These are phyloP conservation scores for Venturia aucupariae DNA, from an alignment of 2,329 filamentous ascomycete species.

Conservation along the genomic window DNA sequence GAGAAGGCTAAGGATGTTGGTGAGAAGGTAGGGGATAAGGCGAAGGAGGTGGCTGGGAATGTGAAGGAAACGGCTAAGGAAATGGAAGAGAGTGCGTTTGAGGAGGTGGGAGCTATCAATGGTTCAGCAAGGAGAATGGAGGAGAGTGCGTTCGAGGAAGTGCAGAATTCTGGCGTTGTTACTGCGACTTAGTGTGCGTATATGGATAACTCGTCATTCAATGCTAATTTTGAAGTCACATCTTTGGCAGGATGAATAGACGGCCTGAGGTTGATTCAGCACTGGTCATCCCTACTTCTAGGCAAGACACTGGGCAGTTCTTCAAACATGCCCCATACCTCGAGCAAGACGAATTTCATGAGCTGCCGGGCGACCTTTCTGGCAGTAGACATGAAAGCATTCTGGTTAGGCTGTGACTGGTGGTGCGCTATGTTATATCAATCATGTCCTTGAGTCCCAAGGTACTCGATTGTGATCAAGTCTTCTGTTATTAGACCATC, in stretches of 20 bases:
- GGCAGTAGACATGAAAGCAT: too few species aligned
- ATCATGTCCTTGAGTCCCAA: too few species aligned
- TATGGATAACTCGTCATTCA: not conserved
- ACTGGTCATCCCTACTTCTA: not conserved
- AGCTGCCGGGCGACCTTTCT: too few species aligned
- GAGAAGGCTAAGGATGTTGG: not conserved
- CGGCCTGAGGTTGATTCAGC: not conserved
- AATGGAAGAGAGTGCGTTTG: slow-evolving; percentile 10
- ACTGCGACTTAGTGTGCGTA: not conserved
- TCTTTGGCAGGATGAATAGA: not conserved
- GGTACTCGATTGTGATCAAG: too few species aligned
- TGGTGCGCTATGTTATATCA: too few species aligned
- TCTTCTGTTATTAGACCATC: too few species aligned
- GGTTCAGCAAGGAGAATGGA: slow-evolving; percentile 6
- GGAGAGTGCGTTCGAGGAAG: not conserved
- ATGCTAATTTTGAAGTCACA: not conserved
- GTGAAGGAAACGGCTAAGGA: slow-evolving; percentile 1
- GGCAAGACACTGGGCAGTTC: not conserved
- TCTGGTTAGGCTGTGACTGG: too few species aligned
- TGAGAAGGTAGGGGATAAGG: not conserved
- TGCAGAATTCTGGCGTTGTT: not conserved
- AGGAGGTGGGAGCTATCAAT: slow-evolving; percentile 2
- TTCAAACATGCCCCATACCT: too few species aligned
- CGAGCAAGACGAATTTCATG: too few species aligned
- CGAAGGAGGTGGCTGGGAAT: not conserved